Evolutionary conservation across 768 basidiomycete species (phyloP).

Genomic region (Tulasnella sp.): DNA sequence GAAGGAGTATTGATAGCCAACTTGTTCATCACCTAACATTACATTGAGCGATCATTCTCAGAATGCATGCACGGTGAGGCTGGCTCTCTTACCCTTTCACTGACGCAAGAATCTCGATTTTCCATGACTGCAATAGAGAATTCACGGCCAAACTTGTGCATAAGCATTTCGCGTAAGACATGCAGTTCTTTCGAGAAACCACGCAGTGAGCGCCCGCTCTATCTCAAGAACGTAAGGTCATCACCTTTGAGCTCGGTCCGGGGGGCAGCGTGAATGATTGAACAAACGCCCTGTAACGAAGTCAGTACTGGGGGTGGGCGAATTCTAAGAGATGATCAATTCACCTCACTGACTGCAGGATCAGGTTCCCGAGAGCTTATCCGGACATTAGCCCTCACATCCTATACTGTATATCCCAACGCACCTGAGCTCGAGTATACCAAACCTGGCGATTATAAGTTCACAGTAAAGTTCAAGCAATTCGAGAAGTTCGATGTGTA

Average conservation of each 20-base stretch:
- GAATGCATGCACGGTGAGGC: neutral
- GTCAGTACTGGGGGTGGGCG: too few species aligned
- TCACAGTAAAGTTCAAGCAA: constrained; percentile 91
- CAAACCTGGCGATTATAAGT: constrained; percentile 83
- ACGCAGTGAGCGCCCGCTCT: neutral
- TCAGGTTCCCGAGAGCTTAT: constrained; percentile 70
- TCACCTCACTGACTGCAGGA: constrained; percentile 56
- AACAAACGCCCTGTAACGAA: constrained; percentile 45
- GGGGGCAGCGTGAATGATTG: constrained; percentile 82
- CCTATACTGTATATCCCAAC: too few species aligned
- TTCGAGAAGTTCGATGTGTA: constrained; percentile 78
- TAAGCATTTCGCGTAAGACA: constrained; percentile 78
- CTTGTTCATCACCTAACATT: constrained; percentile 70
- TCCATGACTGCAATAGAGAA: constrained; percentile 79
- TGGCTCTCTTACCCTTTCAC: constrained; percentile 52
- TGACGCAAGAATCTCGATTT: constrained; percentile 69
- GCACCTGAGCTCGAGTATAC: constrained; percentile 78
- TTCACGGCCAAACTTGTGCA: constrained; percentile 92
- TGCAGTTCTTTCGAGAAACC: constrained; percentile 55
- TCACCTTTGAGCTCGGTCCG: constrained; percentile 81
- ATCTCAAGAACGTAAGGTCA: neutral
- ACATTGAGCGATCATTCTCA: constrained; percentile 12
- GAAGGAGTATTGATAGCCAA: constrained; percentile 56
- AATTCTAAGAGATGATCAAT: neutral
- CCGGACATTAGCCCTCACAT: too few species aligned